Evolutionary conservation across 495 filamentous ascomycete genomes (phyloP).

Genomic region (Penicillium arizonense): DNA sequence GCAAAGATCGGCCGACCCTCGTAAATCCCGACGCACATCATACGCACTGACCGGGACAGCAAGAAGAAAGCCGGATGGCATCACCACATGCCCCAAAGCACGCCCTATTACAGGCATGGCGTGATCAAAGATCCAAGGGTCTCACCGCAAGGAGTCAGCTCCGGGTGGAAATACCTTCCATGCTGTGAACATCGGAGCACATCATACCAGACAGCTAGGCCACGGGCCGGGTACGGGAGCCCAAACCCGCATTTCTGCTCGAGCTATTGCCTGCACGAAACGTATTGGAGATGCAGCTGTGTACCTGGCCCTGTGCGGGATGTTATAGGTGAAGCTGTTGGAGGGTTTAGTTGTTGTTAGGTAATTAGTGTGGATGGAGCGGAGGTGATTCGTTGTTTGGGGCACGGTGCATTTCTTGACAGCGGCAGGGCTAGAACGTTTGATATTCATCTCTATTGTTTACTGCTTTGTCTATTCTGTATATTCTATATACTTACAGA

Average conservation of each 20-base stretch:
- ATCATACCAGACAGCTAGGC: no score
- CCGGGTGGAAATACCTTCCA: slow-evolving; percentile 2
- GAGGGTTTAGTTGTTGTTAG: slow-evolving; percentile 26
- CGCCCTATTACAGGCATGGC: slow-evolving; percentile 4
- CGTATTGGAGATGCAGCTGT: not conserved
- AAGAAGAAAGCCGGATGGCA: not conserved
- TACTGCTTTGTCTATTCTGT: not conserved
- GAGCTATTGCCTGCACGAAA: not conserved
- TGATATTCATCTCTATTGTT: slow-evolving; percentile 9
- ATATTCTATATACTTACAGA: no score
- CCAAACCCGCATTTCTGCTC: slow-evolving; percentile 1
- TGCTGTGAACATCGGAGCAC: no score
- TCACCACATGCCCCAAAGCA: not conserved
- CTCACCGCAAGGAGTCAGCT: slow-evolving; percentile 9
- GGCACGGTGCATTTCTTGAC: slow-evolving; percentile 31
- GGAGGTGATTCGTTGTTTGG: slow-evolving; percentile 29
- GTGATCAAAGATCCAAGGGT: slow-evolving; percentile 7
- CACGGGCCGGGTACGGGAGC: not conserved
- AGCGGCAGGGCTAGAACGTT: slow-evolving; percentile 18
- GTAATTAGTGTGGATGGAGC: slow-evolving; percentile 32
- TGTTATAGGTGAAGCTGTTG: slow-evolving; percentile 6
- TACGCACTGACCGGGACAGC: not conserved
- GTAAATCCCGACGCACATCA: not conserved
- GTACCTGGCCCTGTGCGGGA: slow-evolving; percentile 2
- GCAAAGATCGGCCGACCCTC: not conserved